Percentiles rank a stretch among this genome's conserved stretches.
Conservation (phyloP, 2,329 filamentous ascomycete species). For the Verticillium longisporum region DNA sequence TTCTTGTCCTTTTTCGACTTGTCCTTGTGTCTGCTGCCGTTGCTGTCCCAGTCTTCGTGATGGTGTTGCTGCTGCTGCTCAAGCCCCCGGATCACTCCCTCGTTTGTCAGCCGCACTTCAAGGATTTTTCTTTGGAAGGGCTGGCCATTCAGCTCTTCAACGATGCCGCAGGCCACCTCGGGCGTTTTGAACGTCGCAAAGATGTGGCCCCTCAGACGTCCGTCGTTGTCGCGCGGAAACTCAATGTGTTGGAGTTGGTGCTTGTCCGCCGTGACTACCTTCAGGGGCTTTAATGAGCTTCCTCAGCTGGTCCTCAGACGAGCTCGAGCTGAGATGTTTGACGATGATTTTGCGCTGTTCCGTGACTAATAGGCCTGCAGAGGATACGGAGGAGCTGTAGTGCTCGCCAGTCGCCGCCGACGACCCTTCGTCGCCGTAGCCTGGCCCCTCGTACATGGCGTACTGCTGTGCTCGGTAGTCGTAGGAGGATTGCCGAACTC, state of each 20-base stretch:
- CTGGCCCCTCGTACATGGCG: not conserved
- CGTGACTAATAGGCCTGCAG: not conserved
- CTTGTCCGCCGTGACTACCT: not conserved
- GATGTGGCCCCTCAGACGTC: slow-evolving; percentile 2
- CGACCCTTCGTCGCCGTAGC: not conserved
- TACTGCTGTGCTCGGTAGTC: not conserved
- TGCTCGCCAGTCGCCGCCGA: not conserved
- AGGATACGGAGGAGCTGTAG: not conserved
- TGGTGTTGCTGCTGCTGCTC: not conserved
- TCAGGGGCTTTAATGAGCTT: slow-evolving; percentile 2
- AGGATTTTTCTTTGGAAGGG: not conserved
- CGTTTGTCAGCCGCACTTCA: slow-evolving; percentile 1
- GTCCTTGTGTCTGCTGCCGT: not conserved
- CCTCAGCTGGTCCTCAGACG: slow-evolving; percentile 5
- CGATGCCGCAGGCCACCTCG: not conserved
- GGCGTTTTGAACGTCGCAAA: slow-evolving; percentile 5
- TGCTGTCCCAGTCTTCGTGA: not conserved
- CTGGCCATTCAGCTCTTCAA: slow-evolving; percentile 1
- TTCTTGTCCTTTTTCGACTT: not conserved
- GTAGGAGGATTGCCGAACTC: not conserved
- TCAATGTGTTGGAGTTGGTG: slow-evolving; percentile 6
- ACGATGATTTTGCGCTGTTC: slow-evolving; percentile 6
- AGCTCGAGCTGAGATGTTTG: not conserved
- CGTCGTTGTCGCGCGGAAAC: slow-evolving; percentile 2
- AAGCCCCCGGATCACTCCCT: not conserved